phyloP scores from a whole-genome alignment of 345 rosid species.

The Nasturtium officinale region DNA sequence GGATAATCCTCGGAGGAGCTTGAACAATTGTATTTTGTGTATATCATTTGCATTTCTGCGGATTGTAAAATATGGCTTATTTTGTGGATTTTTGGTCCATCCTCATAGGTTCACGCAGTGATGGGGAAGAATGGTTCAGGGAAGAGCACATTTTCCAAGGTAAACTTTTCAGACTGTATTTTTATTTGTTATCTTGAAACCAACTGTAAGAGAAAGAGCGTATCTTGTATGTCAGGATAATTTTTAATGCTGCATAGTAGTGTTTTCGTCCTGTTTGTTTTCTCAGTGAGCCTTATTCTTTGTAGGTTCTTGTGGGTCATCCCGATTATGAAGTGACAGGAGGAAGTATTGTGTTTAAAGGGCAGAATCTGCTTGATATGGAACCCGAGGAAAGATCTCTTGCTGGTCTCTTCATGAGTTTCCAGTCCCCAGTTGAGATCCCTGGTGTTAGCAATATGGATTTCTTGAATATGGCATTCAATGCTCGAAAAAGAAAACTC shows the following conservation, averaged over 20 bases:
- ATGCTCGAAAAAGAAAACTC: constrained; percentile 81
- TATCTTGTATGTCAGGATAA: constrained; percentile 8
- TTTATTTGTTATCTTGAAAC: not conserved
- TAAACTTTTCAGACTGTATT: constrained; percentile 18
- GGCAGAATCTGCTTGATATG: constrained; percentile 81
- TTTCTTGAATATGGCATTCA: constrained; percentile 92
- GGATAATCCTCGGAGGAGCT: not conserved
- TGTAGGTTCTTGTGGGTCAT: constrained; percentile 94
- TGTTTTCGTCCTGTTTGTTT: constrained; percentile 13
- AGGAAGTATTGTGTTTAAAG: constrained; percentile 82
- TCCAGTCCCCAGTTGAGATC: constrained; percentile 88
- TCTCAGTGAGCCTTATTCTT: constrained; percentile 11
- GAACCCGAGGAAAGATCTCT: constrained; percentile 95
- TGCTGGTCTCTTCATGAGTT: constrained; percentile 96
- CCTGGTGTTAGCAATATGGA: constrained; percentile 93
- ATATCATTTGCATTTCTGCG: not conserved
- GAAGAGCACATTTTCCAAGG: constrained; percentile 96
- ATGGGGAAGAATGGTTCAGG: constrained; percentile 99
- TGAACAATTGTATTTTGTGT: not conserved
- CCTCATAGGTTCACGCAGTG: constrained; percentile 75
- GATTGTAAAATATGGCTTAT: constrained; percentile 7
- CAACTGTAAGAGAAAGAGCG: not conserved
- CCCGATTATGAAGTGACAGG: constrained; percentile 94
- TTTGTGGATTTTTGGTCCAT: constrained; percentile 12
- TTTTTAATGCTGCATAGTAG: not conserved